Base-by-base conservation (phyloP, 2,329 filamentous ascomycete species). In the Fusarium sp. region DNA sequence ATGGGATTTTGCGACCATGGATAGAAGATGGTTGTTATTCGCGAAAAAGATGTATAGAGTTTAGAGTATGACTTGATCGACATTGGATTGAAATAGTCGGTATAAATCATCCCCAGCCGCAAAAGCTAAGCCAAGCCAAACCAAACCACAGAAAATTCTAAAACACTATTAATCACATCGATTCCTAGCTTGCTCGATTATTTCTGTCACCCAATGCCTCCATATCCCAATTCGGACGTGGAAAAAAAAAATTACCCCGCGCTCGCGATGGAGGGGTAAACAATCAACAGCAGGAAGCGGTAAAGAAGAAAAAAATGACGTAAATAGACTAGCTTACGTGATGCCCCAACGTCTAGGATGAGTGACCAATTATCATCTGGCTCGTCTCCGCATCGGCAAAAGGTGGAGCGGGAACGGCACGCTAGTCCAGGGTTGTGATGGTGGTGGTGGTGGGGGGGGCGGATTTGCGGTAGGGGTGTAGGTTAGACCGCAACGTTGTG, bases 391-490 rank as follows among this genome's bases (percentile, higher is more conserved):
- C 68, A 69, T 66, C 49, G 63, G 61, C 59, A 63, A 57, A 54
- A 24, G 62, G 46, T 69, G 68, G 60, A n/a, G 45, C 68, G 66
- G 68, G 68, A 74, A 58, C 66, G 70, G 63, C 45, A 58, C 58
- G 61, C 72, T 74, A 74, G 63, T 20, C 13, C 43, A n/a, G 24
- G 44, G 52, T 56, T 31, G 22, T 20, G 17, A 45, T 62, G 40
- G 48, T 70, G 68, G n/a, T n/a, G n/a, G n/a, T n/a, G n/a, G n/a
- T n/a, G n/a, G n/a, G 71, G 52, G 66, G 54, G 31, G 48, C 39
- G 49, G 66, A 68, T 69, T 51, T 34, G 59, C 48, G 58, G 60
- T 67, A 74, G 61, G 72, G 72, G 62, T 61, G 31, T 55, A 63
- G 67, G 66, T 68, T 63, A 63, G 31, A 53, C 54, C 46, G 58